Evolutionary conservation across 192 early-diverging fungal genomes (phyloP), one percentile per base, ranked within the genome.

Genomic region (Umbelopsis sp.): DNA sequence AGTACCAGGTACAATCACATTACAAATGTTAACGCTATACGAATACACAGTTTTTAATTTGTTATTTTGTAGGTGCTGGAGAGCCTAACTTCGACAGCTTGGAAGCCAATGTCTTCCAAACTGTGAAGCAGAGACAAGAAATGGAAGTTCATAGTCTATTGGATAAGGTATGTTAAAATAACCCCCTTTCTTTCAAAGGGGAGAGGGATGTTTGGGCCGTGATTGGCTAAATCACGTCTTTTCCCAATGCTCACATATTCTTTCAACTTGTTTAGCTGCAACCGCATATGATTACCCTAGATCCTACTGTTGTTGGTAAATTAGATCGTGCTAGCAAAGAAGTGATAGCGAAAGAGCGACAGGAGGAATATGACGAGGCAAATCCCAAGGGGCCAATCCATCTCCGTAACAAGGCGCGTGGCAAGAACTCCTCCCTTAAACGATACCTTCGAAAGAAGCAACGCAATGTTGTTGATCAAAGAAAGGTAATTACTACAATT

Each of bases 51-150:
- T 7, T 45, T 66, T 24, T 4, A 22, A 20, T 44, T 69, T 16
- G 22, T 17, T 31, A 16, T 69, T 11, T 6, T 41, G 45, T 29
- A 83, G 89, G 94, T 14, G 82, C 95, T n/a, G 97, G 97, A 65
- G 97, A 98, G 76, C 93, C 97, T 75, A 98, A 98, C 91, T 95
- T 93, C 84, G 97, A 98, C 82, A 90, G 92, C 3, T 74, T 94
- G 36, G 94, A 92, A 74, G 91, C 91, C 32, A 98, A 98, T 82
- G 95, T 95, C 20, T 97, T 85, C 89, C 90, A 96, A 80, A 97
- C 94, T 9, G 86, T 83, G 69, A 91, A 89, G 75, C 96, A 97
- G 80, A 83, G 95, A 65, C 92, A 92, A 73, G 94, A 97, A 72
- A 71, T 85, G 45, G 97, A 97, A 84, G 95, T 98, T 22, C 91